Evolutionary conservation across 768 basidiomycete species (phyloP).

Genomic region (Trametes punicea): DNA sequence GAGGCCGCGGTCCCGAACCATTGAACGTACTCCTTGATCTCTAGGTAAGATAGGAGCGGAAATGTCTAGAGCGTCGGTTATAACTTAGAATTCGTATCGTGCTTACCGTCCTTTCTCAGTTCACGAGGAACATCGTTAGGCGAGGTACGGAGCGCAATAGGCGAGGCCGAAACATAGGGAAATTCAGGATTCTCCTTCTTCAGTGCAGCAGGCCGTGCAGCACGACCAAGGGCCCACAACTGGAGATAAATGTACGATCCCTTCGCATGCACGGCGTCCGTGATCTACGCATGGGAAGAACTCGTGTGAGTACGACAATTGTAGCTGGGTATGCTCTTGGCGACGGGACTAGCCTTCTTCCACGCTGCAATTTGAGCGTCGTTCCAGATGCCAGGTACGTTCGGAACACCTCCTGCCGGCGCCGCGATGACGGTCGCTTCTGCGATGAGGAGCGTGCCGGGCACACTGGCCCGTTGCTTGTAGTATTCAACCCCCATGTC

Average conservation of each 20-base stretch:
- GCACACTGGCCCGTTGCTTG: conserved; percentile 41
- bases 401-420: conserved; percentile 44
- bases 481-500: conserved; percentile 46
- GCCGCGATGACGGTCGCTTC: conserved; percentile 54
- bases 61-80: background rate
- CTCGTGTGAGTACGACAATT: background rate
- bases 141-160: conserved; percentile 18
- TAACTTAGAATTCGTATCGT: background rate
- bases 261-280: conserved; percentile 51
- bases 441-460: conserved; percentile 54
- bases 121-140: conserved; percentile 19
- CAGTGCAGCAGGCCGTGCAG: conserved; percentile 34
- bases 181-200: conserved; percentile 33
- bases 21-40: conserved; percentile 39
- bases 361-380: conserved; percentile 52
- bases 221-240: conserved; percentile 54
- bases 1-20: conserved; percentile 26
- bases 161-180: conserved; percentile 22
- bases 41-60: background rate
- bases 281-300: conserved; percentile 36
- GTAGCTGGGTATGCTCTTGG: background rate
- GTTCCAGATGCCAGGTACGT: conserved; percentile 66
- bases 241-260: conserved; percentile 51
- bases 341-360: conserved; percentile 38
- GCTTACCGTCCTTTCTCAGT: conserved; percentile 24